phyloP scores from a whole-genome alignment of 139 green algal genomes.

The Pedinophyceae sp. region DNA sequence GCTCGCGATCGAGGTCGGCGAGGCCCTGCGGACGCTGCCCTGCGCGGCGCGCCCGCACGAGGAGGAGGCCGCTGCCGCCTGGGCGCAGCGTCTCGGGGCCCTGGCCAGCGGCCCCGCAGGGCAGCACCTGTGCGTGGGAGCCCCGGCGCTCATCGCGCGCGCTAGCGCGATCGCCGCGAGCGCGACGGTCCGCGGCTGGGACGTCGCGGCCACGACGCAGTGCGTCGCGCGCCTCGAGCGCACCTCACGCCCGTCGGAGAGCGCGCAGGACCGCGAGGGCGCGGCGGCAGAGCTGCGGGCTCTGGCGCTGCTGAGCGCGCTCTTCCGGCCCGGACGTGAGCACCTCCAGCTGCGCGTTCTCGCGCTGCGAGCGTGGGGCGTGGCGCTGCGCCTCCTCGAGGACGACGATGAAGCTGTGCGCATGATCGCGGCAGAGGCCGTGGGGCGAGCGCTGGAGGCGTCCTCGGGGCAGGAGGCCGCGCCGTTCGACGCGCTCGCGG shows the following conservation, averaged over 20 bases:
- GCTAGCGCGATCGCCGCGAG: neutral
- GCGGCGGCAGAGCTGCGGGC: slow-evolving; percentile 24
- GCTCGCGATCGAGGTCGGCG: no score
- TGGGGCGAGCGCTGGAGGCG: no score
- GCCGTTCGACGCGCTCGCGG: slow-evolving; percentile 7
- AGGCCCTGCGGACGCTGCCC: no score
- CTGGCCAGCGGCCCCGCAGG: no score
- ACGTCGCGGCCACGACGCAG: neutral
- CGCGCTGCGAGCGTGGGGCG: slow-evolving; percentile 27
- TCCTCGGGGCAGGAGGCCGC: no score
- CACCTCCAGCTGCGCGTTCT: slow-evolving; percentile 12
- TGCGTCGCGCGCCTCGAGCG: neutral
- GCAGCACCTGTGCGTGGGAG: no score
- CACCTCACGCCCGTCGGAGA: slow-evolving; percentile 15
- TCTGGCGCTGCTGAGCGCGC: neutral
- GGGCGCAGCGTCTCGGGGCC: no score
- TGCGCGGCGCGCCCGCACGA: no score
- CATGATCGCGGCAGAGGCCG: no score
- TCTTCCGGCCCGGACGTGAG: neutral
- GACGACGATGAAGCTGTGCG: slow-evolving; percentile 57
- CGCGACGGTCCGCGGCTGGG: neutral
- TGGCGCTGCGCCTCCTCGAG: slow-evolving; percentile 37
- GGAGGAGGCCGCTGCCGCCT: no score
- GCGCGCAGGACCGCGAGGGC: slow-evolving; percentile 32
- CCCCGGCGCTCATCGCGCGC: no score